Evolutionary conservation across 2,329 filamentous ascomycete species (phyloP).

Genomic region (Talaromyces islandicus): DNA sequence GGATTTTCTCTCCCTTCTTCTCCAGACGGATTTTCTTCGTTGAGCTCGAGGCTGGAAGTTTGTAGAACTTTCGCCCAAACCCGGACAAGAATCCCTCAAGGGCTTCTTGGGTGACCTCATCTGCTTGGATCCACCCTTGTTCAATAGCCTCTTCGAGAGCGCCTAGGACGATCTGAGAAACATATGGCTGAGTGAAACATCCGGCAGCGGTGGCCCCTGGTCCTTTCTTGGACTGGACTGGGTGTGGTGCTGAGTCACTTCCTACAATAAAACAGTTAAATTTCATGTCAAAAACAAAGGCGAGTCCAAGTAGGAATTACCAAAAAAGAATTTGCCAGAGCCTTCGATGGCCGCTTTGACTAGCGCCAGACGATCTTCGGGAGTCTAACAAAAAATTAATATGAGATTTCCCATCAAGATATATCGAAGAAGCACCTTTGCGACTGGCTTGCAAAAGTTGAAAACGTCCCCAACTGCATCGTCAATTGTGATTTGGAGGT

Average conservation of each 20-base stretch:
- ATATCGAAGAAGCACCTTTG: slow-evolving; percentile 40
- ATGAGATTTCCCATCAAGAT: not conserved
- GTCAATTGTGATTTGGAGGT: slow-evolving; percentile 73
- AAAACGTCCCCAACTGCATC: slow-evolving; percentile 67
- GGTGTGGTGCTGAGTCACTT: slow-evolving; percentile 67
- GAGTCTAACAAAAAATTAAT: slow-evolving; percentile 36
- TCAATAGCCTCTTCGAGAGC: slow-evolving; percentile 52
- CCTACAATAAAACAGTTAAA: slow-evolving; percentile 13
- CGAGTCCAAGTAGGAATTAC: slow-evolving; percentile 17
- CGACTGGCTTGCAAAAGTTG: slow-evolving; percentile 72
- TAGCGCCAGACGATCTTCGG: slow-evolving; percentile 66
- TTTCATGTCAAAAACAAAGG: not conserved
- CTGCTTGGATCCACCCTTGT: slow-evolving; percentile 47
- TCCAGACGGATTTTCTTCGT: slow-evolving; percentile 51
- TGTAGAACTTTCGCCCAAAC: slow-evolving; percentile 55
- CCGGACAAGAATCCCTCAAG: slow-evolving; percentile 54
- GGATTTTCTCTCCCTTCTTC: slow-evolving; percentile 51
- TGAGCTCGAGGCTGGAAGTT: slow-evolving; percentile 40
- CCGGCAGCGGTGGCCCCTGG: slow-evolving; percentile 49
- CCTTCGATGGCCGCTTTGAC: slow-evolving; percentile 54
- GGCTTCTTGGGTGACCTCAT: slow-evolving; percentile 49
- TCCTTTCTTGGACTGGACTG: slow-evolving; percentile 50
- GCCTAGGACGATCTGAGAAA: slow-evolving; percentile 53
- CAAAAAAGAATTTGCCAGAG: slow-evolving; percentile 61
- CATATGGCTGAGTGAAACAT: slow-evolving; percentile 58